These are phyloP conservation scores for Discostella pseudostelligera DNA, from an alignment of 108 stramenopile species.

Conservation along the genomic window DNA sequence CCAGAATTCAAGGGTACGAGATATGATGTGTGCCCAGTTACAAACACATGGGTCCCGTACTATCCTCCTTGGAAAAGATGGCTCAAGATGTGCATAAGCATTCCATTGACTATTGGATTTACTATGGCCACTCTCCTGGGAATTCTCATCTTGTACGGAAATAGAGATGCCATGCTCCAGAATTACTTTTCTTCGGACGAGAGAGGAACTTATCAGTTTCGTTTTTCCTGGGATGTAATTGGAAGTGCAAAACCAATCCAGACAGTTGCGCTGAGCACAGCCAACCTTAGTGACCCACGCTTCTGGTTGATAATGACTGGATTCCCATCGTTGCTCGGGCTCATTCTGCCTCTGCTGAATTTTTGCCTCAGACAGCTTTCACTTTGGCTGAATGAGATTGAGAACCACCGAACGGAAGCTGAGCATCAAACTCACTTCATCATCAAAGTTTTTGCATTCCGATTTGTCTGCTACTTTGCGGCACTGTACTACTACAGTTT, in stretches of 20 bases:
- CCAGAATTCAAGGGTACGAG: slow-evolving; percentile 90
- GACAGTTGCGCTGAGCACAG: slow-evolving; percentile 59
- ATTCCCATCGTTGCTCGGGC: slow-evolving; percentile 78
- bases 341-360: slow-evolving; percentile 84
- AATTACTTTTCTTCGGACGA: slow-evolving; percentile 57
- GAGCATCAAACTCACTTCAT: slow-evolving; percentile 91
- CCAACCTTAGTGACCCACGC: slow-evolving; percentile 68
- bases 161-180: slow-evolving; percentile 84
- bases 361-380: slow-evolving; percentile 78
- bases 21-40: slow-evolving; percentile 62
- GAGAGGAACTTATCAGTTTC: slow-evolving; percentile 48
- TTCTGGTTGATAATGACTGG: slow-evolving; percentile 82
- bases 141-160: slow-evolving; percentile 84
- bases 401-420: slow-evolving; percentile 95
- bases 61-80: slow-evolving; percentile 87
- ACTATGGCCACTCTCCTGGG: slow-evolving; percentile 71
- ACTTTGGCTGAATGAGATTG: slow-evolving; percentile 81
- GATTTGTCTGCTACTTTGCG: slow-evolving; percentile 97
- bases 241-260: slow-evolving; percentile 52
- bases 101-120: slow-evolving; percentile 77
- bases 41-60: slow-evolving; percentile 73
- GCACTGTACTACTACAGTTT: slow-evolving; percentile 96
- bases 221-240: slow-evolving; percentile 53
- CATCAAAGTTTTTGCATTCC: slow-evolving; percentile 97
- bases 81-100: slow-evolving; percentile 77